phyloP scores from a whole-genome alignment of 2,329 filamentous ascomycete species.

The Rutstroemia sp. region DNA sequence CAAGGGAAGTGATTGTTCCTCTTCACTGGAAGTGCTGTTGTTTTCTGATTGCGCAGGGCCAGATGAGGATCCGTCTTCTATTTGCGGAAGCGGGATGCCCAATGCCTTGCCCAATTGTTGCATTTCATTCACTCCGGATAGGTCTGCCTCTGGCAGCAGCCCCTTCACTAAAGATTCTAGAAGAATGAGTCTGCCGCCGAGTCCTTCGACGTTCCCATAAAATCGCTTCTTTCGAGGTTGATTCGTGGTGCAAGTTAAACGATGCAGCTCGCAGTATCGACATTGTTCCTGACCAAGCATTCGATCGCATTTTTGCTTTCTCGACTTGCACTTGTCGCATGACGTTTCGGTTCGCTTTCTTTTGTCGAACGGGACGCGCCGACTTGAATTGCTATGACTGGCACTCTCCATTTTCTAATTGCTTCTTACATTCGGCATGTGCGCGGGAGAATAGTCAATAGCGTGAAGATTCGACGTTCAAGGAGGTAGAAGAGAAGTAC shows the following conservation, averaged over 20 bases:
- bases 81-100: constrained; percentile 33
- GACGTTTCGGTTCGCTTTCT: constrained; percentile 36
- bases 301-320: constrained; percentile 39
- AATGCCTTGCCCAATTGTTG: constrained; percentile 32
- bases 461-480: too few species aligned
- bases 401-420: not conserved
- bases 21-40: constrained; percentile 22
- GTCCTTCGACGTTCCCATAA: constrained; percentile 35
- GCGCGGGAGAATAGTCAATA: too few species aligned
- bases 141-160: constrained; percentile 35
- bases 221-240: constrained; percentile 38
- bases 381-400: constrained; percentile 11
- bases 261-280: constrained; percentile 35
- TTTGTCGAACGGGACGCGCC: constrained; percentile 36
- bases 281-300: constrained; percentile 33
- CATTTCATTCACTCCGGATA: constrained; percentile 36
- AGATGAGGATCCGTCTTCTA: constrained; percentile 11
- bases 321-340: constrained; percentile 40
- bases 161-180: constrained; percentile 39
- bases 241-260: constrained; percentile 36
- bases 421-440: not conserved
- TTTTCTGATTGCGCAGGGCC: constrained; percentile 7
- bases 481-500: too few species aligned
- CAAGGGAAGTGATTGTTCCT: constrained; percentile 22
- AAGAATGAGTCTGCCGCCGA: constrained; percentile 34